Evolutionary conservation across 164 flowering plant species (phyloP).

Genomic region (Aristolochia contorta): DNA sequence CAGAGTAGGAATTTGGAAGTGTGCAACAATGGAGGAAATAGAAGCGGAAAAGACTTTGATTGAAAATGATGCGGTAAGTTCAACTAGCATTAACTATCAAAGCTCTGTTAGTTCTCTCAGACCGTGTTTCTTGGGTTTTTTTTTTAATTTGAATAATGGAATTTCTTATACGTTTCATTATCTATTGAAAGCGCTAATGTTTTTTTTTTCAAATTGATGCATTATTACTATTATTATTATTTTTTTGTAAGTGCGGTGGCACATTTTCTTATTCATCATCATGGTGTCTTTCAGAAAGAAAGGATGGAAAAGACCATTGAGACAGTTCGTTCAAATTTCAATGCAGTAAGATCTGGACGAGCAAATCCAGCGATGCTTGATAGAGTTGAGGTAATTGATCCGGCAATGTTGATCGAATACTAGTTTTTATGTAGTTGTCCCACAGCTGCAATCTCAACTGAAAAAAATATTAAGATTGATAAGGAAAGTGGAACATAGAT

Average conservation of each 20-base stretch:
- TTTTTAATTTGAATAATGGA: background rate
- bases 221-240: too few relatives aligned
- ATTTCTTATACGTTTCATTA: background rate
- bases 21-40: conserved; percentile 85
- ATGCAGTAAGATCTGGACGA: conserved; percentile 82
- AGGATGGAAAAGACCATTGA: conserved; percentile 93
- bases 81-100: background rate
- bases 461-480: too few relatives aligned
- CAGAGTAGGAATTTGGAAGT: conserved; percentile 51
- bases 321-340: conserved; percentile 50
- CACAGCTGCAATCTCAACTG: too few relatives aligned
- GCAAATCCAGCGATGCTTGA: conserved; percentile 85
- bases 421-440: too few relatives aligned
- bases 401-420: too few relatives aligned
- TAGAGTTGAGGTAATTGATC: conserved; percentile 52
- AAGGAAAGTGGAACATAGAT: too few relatives aligned
- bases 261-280: too few relatives aligned
- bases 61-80: conserved; percentile 78
- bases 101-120: background rate
- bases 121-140: background rate
- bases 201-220: too few relatives aligned
- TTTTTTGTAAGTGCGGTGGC: too few relatives aligned
- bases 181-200: too few relatives aligned
- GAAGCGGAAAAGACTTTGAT: conserved; percentile 74
- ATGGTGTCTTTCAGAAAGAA: conserved; percentile 37